A percentile compares a stretch with the other conserved stretches of the same genome.
These are phyloP conservation scores for Rutstroemia sp. DNA, from an alignment of 2,329 filamentous ascomycete genomes.

Conservation along the genomic window DNA sequence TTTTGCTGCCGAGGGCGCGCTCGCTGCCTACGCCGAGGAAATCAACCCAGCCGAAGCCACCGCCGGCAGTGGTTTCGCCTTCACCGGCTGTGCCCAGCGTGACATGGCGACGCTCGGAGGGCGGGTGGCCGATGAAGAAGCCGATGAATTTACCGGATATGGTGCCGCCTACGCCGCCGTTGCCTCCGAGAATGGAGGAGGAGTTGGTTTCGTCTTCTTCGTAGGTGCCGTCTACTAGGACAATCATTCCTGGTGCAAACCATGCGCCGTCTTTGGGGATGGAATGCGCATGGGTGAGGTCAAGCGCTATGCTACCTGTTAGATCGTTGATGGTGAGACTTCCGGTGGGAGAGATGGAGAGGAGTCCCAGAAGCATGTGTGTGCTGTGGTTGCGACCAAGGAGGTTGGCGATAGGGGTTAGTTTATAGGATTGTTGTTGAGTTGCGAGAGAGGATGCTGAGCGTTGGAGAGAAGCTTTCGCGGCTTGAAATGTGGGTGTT, in stretches of 20 bases:
- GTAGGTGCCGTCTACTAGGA: conserved; percentile 91
- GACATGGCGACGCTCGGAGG: conserved; percentile 74
- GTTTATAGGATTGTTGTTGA: conserved; percentile 64
- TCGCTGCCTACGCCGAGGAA: conserved; percentile 90
- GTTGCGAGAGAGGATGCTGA: conserved; percentile 48
- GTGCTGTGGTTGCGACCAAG: conserved; percentile 74
- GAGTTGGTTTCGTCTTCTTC: conserved; percentile 77
- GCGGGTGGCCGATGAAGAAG: conserved; percentile 85
- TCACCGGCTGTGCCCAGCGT: conserved; percentile 64
- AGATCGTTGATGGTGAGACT: conserved; percentile 77
- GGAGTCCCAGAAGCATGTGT: conserved; percentile 80
- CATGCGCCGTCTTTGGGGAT: conserved; percentile 83
- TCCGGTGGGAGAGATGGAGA: conserved; percentile 74
- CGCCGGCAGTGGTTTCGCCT: conserved; percentile 55
- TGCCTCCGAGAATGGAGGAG: conserved; percentile 64
- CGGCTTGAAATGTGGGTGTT: conserved; percentile 63
- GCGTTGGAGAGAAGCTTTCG: conserved; percentile 47
- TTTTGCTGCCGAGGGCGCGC: conserved; percentile 70
- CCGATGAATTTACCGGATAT: conserved; percentile 90
- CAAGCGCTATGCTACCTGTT: conserved; percentile 79
- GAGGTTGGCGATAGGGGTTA: conserved; percentile 75
- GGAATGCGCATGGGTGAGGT: conserved; percentile 71
- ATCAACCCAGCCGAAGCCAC: conserved; percentile 94
- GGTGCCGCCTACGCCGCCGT: conserved; percentile 76
- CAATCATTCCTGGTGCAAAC: conserved; percentile 94